These are phyloP conservation scores for Leptographium lundbergii DNA, from an alignment of 2,329 filamentous ascomycete genomes.

Conservation along the genomic window DNA sequence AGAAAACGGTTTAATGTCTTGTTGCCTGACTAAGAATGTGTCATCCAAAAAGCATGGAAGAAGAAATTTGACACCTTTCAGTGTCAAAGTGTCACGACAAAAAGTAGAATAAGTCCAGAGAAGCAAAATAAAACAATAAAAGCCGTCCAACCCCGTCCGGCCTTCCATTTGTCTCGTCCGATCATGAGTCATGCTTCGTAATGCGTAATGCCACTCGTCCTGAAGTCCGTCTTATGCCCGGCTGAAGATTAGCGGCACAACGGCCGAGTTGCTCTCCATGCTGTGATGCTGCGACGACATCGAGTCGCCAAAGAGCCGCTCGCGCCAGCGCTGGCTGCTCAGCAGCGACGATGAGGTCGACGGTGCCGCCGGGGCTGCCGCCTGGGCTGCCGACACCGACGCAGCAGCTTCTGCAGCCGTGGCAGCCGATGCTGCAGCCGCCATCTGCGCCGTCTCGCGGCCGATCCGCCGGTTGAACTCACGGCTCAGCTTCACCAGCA, in stretches of 20 bases:
- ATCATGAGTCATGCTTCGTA: not conserved
- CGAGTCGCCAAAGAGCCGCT: slow-evolving; percentile 26
- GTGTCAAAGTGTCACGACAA: no score
- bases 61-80: no score
- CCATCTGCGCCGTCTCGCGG: slow-evolving; percentile 8
- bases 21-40: no score
- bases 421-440: slow-evolving; percentile 1
- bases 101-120: not conserved
- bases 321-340: slow-evolving; percentile 25
- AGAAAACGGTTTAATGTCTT: no score
- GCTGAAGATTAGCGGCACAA: slow-evolving; percentile 51
- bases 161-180: not conserved
- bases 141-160: not conserved
- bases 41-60: no score
- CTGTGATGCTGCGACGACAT: slow-evolving; percentile 21
- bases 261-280: slow-evolving; percentile 37
- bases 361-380: slow-evolving; percentile 5
- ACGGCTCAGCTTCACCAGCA: slow-evolving; percentile 44
- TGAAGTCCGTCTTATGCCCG: slow-evolving; percentile 19
- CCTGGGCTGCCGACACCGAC: slow-evolving; percentile 11
- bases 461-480: slow-evolving; percentile 28
- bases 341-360: slow-evolving; percentile 16
- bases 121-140: not conserved
- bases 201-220: not conserved
- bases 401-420: slow-evolving; percentile 8